A percentile compares a stretch with the other conserved stretches of the same genome.
Conservation (phyloP, 2,329 filamentous ascomycete genomes). For the Neonectria faginata region DNA sequence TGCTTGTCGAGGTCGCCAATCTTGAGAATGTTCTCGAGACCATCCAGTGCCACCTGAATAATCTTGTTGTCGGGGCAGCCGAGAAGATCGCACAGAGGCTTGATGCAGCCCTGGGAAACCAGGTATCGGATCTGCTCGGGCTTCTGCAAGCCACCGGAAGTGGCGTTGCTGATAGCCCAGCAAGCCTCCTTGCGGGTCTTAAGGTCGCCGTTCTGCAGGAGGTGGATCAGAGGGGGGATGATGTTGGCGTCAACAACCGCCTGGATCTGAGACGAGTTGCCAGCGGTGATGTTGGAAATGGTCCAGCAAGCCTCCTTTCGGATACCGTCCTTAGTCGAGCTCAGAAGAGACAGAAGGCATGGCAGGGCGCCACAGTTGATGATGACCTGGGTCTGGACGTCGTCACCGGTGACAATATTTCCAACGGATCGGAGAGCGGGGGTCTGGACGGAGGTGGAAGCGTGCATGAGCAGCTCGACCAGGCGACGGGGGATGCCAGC, state of each 20-base stretch:
- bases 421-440: constrained; percentile 96
- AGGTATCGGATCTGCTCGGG: constrained; percentile 98
- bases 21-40: constrained; percentile 99
- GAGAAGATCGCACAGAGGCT: constrained; percentile 94
- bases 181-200: constrained; percentile 99
- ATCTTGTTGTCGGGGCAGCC: constrained; percentile 99
- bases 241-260: constrained; percentile 96
- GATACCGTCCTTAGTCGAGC: constrained; percentile 98
- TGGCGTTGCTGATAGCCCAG: constrained; percentile 99
- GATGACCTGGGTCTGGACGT: constrained; percentile 98
- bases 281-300: constrained; percentile 98
- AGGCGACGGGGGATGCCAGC: constrained; percentile 96
- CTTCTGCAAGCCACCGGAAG: constrained; percentile 96
- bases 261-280: constrained; percentile 98
- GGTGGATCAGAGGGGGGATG: constrained; percentile 94
- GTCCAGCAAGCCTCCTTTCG: constrained; percentile 99
- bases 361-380: constrained; percentile 97
- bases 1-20: constrained; percentile 99
- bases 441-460: constrained; percentile 97
- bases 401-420: constrained; percentile 98
- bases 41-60: constrained; percentile 97
- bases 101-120: constrained; percentile 94
- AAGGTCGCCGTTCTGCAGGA: constrained; percentile 95
- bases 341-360: constrained; percentile 91
- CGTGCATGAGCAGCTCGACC: constrained; percentile 97